phyloP scores from a whole-genome alignment of 352 stramenopile species.

The Phytophthora fragariaefolia region DNA sequence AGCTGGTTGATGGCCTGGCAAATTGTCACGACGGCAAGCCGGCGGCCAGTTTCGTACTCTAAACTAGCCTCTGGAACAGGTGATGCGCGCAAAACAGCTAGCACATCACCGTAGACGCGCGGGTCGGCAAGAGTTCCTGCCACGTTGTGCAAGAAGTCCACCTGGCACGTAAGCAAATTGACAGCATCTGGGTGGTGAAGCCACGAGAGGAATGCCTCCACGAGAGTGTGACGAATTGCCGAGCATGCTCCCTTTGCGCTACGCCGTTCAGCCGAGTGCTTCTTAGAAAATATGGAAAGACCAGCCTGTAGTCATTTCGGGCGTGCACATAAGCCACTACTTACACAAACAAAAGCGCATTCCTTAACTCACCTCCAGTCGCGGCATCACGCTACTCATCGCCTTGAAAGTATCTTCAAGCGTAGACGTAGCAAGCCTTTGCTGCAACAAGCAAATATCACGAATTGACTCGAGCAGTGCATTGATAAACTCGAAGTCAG shows the following conservation, averaged over 20 bases:
- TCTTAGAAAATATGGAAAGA: constrained; percentile 33
- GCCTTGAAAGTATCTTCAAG: constrained; percentile 45
- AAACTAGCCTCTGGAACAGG: constrained; percentile 36
- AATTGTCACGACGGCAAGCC: constrained; percentile 45
- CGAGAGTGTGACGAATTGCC: constrained; percentile 60
- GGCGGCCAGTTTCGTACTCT: constrained; percentile 36
- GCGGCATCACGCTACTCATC: constrained; percentile 59
- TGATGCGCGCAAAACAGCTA: constrained; percentile 45
- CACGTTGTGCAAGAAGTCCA: constrained; percentile 63
- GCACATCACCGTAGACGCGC: constrained; percentile 68
- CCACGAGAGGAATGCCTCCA: constrained; percentile 72
- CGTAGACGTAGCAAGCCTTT: constrained; percentile 30
- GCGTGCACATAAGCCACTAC: background rate
- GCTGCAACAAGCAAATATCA: constrained; percentile 54
- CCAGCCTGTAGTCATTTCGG: constrained; percentile 19
- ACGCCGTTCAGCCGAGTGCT: constrained; percentile 44
- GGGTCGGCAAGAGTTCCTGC: constrained; percentile 76
- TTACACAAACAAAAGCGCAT: background rate
- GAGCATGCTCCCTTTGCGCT: constrained; percentile 63
- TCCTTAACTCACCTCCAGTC: constrained; percentile 51
- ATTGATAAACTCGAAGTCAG: constrained; percentile 68
- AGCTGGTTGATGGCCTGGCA: constrained; percentile 63
- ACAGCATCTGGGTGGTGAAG: constrained; percentile 56
- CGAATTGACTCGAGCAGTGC: constrained; percentile 61
- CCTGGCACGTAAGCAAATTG: constrained; percentile 36